Evolutionary conservation across 306 rosid genomes (phyloP).

Genomic region (Corylus heterophylla): DNA sequence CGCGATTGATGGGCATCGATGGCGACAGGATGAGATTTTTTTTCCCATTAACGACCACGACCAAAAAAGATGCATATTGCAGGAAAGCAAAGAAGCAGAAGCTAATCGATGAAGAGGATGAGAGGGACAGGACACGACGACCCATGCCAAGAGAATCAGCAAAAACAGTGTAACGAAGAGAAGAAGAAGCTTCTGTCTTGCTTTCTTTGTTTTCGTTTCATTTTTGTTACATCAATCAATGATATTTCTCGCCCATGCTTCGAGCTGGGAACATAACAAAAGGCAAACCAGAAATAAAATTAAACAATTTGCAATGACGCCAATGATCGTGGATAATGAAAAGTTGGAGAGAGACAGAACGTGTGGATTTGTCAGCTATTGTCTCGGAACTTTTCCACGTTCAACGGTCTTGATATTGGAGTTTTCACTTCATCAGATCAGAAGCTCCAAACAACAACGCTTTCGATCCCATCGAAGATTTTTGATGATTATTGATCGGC

Average conservation of each 20-base stretch:
- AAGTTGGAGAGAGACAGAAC: background rate
- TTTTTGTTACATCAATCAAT: background rate
- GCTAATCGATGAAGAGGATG: constrained; percentile 34
- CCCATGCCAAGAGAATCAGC: constrained; percentile 51
- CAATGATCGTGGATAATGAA: background rate
- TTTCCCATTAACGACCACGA: constrained; percentile 43
- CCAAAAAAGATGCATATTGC: constrained; percentile 23
- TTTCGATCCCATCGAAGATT: background rate
- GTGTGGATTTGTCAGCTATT: background rate
- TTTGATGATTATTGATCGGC: too few species aligned
- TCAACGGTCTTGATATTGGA: constrained; percentile 52
- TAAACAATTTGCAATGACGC: background rate
- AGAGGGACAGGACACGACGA: constrained; percentile 42
- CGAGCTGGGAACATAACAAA: background rate
- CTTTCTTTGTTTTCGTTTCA: constrained; percentile 15
- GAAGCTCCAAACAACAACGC: background rate
- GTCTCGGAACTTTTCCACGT: constrained; percentile 36
- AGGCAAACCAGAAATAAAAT: background rate
- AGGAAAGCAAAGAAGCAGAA: constrained; percentile 41
- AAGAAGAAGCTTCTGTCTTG: background rate
- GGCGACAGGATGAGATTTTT: constrained; percentile 33
- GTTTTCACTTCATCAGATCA: background rate
- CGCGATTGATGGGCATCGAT: constrained; percentile 60
- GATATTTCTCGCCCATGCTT: constrained; percentile 4
- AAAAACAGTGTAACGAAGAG: background rate